Evolutionary conservation across 345 rosid species (phyloP).

Genomic region (Boechera divaricarpa): DNA sequence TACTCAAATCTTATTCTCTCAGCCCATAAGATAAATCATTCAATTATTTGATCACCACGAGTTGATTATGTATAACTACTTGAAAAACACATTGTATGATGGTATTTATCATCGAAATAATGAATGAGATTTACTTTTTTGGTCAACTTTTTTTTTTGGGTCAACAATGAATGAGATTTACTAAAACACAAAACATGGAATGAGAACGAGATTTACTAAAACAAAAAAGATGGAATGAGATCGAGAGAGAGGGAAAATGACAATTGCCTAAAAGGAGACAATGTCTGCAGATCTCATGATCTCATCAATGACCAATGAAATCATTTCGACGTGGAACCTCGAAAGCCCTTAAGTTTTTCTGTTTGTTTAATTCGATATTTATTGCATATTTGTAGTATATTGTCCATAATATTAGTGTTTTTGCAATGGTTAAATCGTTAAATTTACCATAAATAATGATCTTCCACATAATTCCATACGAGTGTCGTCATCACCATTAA

Average conservation of each 20-base stretch:
- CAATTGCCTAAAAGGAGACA: constrained; percentile 33
- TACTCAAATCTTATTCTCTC: neutral
- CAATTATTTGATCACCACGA: neutral
- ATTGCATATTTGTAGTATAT: constrained; percentile 10
- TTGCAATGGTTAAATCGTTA: neutral
- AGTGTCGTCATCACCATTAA: neutral
- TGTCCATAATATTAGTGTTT: neutral
- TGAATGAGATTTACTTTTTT: neutral
- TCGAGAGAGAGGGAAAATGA: constrained; percentile 6
- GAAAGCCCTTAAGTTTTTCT: constrained; percentile 2
- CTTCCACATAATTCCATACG: neutral
- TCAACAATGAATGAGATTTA: neutral
- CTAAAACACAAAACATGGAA: constrained; percentile 3
- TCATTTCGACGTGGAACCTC: constrained; percentile 40
- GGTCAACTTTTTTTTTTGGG: too few species aligned
- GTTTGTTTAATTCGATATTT: constrained; percentile 16
- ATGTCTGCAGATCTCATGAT: constrained; percentile 30
- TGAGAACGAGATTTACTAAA: neutral
- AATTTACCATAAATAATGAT: neutral
- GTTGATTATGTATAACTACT: neutral
- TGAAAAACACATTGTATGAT: neutral
- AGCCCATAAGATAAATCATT: neutral
- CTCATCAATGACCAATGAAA: constrained; percentile 31
- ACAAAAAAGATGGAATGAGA: constrained; percentile 1
- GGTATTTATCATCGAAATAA: neutral